Evolutionary conservation across 2,329 filamentous ascomycete genomes (phyloP).

Genomic region (Ascochyta lentis): DNA sequence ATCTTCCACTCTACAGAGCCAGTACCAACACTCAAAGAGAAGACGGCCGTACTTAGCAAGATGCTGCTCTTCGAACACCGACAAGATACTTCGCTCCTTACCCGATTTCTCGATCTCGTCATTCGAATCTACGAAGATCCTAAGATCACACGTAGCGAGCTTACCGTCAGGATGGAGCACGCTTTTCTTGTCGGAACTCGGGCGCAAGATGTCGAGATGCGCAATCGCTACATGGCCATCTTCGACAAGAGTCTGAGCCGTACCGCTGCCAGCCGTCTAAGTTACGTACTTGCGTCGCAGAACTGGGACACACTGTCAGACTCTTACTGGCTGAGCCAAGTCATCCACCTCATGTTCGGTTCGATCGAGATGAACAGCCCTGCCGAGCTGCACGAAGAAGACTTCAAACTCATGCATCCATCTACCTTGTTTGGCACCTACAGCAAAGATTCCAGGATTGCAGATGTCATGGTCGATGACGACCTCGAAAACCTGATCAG

Average conservation of each 20-base stretch:
- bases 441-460: slow-evolving; percentile 69
- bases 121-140: slow-evolving; percentile 98
- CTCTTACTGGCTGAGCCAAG: slow-evolving; percentile 96
- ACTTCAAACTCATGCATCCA: slow-evolving; percentile 79
- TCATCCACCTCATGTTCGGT: slow-evolving; percentile 89
- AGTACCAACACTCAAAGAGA: slow-evolving; percentile 97
- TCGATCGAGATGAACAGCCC: slow-evolving; percentile 85
- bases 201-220: slow-evolving; percentile 94
- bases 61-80: slow-evolving; percentile 96
- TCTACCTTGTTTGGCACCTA: slow-evolving; percentile 78
- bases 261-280: slow-evolving; percentile 84
- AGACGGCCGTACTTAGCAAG: slow-evolving; percentile 98
- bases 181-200: slow-evolving; percentile 95
- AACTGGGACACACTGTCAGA: slow-evolving; percentile 97
- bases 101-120: slow-evolving; percentile 92
- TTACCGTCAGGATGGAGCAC: slow-evolving; percentile 97
- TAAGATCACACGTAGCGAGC: slow-evolving; percentile 90
- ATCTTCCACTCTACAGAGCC: slow-evolving; percentile 94
- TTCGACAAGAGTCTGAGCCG: slow-evolving; percentile 96
- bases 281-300: slow-evolving; percentile 87
- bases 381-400: slow-evolving; percentile 79
- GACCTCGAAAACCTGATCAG: slow-evolving; percentile 80
- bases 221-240: slow-evolving; percentile 94
- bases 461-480: slow-evolving; percentile 77
- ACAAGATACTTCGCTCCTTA: slow-evolving; percentile 81